These are phyloP conservation scores for Trametes sanguinea DNA, from an alignment of 768 basidiomycete species.

Conservation along the genomic window DNA sequence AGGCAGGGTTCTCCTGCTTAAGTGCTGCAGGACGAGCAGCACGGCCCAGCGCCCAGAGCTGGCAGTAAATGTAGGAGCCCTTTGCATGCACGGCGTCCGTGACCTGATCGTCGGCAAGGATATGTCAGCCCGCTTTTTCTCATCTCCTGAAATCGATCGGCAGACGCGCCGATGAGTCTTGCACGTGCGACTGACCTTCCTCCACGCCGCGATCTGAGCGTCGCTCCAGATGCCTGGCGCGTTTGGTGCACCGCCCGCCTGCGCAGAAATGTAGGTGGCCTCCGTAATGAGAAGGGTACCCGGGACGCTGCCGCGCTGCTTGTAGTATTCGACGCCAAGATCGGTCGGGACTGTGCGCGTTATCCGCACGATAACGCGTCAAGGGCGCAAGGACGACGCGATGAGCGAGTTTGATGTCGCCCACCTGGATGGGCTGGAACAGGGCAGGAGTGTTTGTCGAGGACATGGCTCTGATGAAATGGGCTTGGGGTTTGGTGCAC, in stretches of 20 bases:
- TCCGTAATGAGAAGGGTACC: conserved; percentile 62
- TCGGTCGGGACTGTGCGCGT: conserved; percentile 39
- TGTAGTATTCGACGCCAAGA: conserved; percentile 48
- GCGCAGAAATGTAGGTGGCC: conserved; percentile 51
- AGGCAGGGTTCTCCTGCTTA: conserved; percentile 36
- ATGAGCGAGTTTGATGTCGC: conserved; percentile 45
- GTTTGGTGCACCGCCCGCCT: conserved; percentile 50
- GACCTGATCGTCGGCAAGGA: conserved; percentile 37
- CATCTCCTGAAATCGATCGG: too few relatives aligned
- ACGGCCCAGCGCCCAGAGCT: conserved; percentile 60
- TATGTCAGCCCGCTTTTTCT: not conserved
- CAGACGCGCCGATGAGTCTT: not conserved
- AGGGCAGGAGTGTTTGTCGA: conserved; percentile 33
- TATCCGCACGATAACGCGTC: conserved; percentile 46
- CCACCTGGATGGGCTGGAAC: conserved; percentile 51
- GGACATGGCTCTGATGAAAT: conserved; percentile 1
- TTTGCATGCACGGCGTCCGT: conserved; percentile 56
- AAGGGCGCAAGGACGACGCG: conserved; percentile 56
- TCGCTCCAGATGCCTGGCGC: conserved; percentile 68
- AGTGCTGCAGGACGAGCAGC: conserved; percentile 38
- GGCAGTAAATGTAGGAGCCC: conserved; percentile 51
- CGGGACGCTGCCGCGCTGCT: conserved; percentile 46
- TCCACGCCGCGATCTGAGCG: conserved; percentile 58
- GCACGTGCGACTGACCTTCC: conserved; percentile 35
- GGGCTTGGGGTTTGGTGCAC: not conserved